Conservation (phyloP, 2,329 filamentous ascomycete genomes). For the Lasiodiplodia hormozganensis region DNA sequence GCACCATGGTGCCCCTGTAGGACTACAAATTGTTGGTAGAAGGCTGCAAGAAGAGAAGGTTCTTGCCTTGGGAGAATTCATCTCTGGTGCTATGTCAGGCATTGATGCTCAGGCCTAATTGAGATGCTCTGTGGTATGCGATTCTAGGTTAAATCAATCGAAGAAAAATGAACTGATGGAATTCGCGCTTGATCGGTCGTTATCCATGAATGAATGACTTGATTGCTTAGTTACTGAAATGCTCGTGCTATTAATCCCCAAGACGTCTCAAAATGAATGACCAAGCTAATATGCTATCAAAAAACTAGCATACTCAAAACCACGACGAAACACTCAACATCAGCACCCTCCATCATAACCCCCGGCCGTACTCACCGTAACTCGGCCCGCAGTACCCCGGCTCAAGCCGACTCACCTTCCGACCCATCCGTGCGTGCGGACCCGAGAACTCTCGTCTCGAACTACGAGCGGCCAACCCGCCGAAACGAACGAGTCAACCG, state of each 20-base stretch:
- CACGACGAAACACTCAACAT: too few relatives aligned
- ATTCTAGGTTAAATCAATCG: background rate
- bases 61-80: slow-evolving; percentile 28
- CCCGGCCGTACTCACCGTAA: background rate
- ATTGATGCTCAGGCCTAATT: background rate
- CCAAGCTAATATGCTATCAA: background rate
- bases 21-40: slow-evolving; percentile 35
- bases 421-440: too few relatives aligned
- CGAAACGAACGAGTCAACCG: too few relatives aligned
- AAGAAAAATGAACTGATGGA: background rate
- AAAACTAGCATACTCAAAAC: too few relatives aligned
- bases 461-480: too few relatives aligned
- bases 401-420: background rate
- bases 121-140: background rate
- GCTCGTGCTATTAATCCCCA: background rate
- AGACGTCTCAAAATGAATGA: background rate
- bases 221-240: background rate
- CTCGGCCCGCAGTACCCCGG: background rate
- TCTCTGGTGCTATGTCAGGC: background rate
- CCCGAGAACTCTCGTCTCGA: too few relatives aligned
- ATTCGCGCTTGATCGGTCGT: background rate
- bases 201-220: background rate
- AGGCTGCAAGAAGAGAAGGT: slow-evolving; percentile 37
- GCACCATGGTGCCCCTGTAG: slow-evolving; percentile 33
- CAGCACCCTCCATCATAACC: too few relatives aligned